Conservation (phyloP, 768 basidiomycete species). For the Collybiopsis confluens region DNA sequence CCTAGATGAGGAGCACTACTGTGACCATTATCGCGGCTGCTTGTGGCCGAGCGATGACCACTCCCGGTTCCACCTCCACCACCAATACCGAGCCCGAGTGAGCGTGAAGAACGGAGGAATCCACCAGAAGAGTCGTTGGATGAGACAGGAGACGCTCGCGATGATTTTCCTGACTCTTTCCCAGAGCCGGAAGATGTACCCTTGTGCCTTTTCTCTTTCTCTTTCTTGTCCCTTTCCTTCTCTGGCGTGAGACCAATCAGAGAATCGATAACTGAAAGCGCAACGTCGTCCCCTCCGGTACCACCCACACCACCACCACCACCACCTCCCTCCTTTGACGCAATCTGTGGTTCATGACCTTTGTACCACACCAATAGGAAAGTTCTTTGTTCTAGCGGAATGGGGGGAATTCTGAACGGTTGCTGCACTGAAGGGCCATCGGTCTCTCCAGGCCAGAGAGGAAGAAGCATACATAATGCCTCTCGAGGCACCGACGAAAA, state of each 20-base stretch:
- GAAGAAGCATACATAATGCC: slow-evolving; percentile 77
- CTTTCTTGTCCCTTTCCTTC: background rate
- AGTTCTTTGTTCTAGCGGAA: slow-evolving; percentile 51
- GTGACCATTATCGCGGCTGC: background rate
- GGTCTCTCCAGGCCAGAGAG: slow-evolving; percentile 78
- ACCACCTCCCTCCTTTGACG: slow-evolving; percentile 16
- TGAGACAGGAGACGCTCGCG: slow-evolving; percentile 9
- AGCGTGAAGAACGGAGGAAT: slow-evolving; percentile 2
- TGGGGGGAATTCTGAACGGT: slow-evolving; percentile 28
- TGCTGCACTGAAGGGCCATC: slow-evolving; percentile 27
- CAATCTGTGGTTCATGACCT: slow-evolving; percentile 47
- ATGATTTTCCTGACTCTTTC: slow-evolving; percentile 4
- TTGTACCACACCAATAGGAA: slow-evolving; percentile 84
- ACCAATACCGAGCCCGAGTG: background rate
- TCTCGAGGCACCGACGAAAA: slow-evolving; percentile 62
- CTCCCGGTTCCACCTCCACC: background rate
- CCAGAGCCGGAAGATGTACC: background rate
- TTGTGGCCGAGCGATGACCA: background rate
- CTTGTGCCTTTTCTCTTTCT: background rate
- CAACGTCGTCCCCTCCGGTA: slow-evolving; percentile 8
- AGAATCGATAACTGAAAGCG: slow-evolving; percentile 21
- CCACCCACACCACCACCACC: slow-evolving; percentile 12
- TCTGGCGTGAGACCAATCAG: background rate
- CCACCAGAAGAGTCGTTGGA: slow-evolving; percentile 8
- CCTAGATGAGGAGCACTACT: slow-evolving; percentile 17